Percentiles rank a stretch among this genome's conserved stretches.
Evolutionary conservation across 768 basidiomycete species (phyloP).

Genomic region (Mycena albidolilacea): DNA sequence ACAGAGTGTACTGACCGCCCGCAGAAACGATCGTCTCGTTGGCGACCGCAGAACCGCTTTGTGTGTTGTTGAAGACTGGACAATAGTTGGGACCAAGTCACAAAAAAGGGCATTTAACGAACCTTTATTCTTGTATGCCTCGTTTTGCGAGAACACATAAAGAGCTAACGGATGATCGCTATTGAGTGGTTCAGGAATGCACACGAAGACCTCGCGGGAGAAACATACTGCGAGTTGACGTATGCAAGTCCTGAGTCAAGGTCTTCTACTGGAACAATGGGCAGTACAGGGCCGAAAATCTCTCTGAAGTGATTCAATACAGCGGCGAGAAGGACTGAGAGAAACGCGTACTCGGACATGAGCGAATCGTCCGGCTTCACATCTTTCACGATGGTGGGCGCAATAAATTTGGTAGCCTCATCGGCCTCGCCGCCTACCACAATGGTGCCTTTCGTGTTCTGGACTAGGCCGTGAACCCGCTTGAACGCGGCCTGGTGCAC

Average conservation of each 20-base stretch:
- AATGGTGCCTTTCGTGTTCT: constrained; percentile 75
- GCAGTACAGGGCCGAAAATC: constrained; percentile 87
- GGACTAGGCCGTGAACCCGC: constrained; percentile 76
- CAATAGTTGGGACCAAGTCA: background rate
- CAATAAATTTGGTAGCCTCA: constrained; percentile 71
- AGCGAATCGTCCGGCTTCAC: constrained; percentile 76
- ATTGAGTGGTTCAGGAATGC: background rate
- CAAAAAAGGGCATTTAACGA: constrained; percentile 16
- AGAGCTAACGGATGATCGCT: constrained; percentile 84
- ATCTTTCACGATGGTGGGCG: constrained; percentile 80
- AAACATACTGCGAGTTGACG: constrained; percentile 69
- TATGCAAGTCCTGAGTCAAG: constrained; percentile 81
- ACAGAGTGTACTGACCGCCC: constrained; percentile 58
- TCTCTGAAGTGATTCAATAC: constrained; percentile 64
- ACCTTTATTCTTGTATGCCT: constrained; percentile 75
- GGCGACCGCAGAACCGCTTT: constrained; percentile 76
- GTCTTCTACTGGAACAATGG: constrained; percentile 79
- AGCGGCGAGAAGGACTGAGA: constrained; percentile 6
- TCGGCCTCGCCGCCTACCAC: constrained; percentile 77
- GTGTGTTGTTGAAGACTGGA: constrained; percentile 77
- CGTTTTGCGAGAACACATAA: constrained; percentile 81
- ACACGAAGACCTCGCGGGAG: background rate
- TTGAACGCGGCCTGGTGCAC: constrained; percentile 66
- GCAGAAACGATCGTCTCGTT: constrained; percentile 81
- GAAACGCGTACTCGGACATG: constrained; percentile 76